These are phyloP conservation scores for Aspergillus udagawae DNA, from an alignment of 2,329 filamentous ascomycete genomes.

Conservation along the genomic window DNA sequence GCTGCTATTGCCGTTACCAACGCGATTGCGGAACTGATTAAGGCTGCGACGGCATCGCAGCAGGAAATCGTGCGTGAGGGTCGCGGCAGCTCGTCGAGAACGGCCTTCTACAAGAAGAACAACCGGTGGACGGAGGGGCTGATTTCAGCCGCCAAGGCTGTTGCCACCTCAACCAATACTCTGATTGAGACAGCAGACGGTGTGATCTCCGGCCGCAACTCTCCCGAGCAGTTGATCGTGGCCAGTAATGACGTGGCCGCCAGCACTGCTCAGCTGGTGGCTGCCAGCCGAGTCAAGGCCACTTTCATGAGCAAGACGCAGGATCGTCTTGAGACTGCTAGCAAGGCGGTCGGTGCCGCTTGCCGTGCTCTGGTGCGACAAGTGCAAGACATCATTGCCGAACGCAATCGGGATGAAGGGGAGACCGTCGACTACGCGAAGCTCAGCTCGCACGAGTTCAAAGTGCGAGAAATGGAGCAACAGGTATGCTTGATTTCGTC, in stretches of 20 bases:
- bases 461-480: slow-evolving; percentile 98
- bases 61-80: slow-evolving; percentile 95
- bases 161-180: slow-evolving; percentile 87
- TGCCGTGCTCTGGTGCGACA: slow-evolving; percentile 86
- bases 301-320: slow-evolving; percentile 98
- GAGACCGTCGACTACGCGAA: slow-evolving; percentile 84
- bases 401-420: slow-evolving; percentile 71
- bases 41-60: slow-evolving; percentile 87
- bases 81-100: slow-evolving; percentile 77
- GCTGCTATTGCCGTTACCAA: slow-evolving; percentile 90
- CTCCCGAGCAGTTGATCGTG: slow-evolving; percentile 93
- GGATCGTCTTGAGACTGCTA: slow-evolving; percentile 83
- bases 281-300: slow-evolving; percentile 92
- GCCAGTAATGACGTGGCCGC: slow-evolving; percentile 96
- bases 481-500: slow-evolving; percentile 62
- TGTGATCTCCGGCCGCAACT: slow-evolving; percentile 86
- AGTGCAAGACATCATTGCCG: slow-evolving; percentile 89
- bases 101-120: slow-evolving; percentile 99
- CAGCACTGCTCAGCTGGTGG: slow-evolving; percentile 92
- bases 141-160: slow-evolving; percentile 94
- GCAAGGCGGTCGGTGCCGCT: slow-evolving; percentile 85
- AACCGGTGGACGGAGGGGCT: slow-evolving; percentile 98
- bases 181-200: slow-evolving; percentile 98
- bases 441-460: slow-evolving; percentile 92
- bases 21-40: slow-evolving; percentile 90